A percentile compares a stretch with the other conserved stretches of the same genome.
Conservation (phyloP, 1,284 basidiomycete genomes). For the Trichosporon sp. region DNA sequence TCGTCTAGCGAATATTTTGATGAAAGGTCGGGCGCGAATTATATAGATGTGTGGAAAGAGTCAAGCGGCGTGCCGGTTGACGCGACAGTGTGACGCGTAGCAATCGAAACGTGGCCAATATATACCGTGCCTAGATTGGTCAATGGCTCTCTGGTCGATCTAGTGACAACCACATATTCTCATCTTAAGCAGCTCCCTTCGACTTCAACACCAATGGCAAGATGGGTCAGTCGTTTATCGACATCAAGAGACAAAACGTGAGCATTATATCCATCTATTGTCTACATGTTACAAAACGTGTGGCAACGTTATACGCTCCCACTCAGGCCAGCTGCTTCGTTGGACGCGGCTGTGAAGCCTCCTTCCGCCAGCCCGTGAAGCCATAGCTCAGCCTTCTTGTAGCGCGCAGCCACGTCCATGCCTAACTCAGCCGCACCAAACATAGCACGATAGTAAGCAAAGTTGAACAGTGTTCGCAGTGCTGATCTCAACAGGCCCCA, state of each 20-base stretch:
- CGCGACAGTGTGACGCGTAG: neutral
- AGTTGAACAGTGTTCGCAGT: conserved; percentile 21
- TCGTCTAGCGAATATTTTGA: neutral
- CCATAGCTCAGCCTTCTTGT: conserved; percentile 64
- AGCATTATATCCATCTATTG: neutral
- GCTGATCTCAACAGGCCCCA: conserved; percentile 20
- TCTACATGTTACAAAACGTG: neutral
- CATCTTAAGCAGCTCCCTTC: too few relatives aligned
- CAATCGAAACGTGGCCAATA: neutral
- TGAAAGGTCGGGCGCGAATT: neutral
- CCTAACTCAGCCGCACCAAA: conserved; percentile 40
- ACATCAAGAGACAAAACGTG: too few relatives aligned
- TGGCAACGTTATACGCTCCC: neutral
- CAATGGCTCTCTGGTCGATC: too few relatives aligned
- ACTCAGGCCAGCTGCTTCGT: conserved; percentile 39
- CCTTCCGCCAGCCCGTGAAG: conserved; percentile 45
- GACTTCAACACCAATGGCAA: too few relatives aligned
- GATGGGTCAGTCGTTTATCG: too few relatives aligned
- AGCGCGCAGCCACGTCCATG: conserved; percentile 65
- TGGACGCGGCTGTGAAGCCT: conserved; percentile 35
- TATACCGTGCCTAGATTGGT: neutral
- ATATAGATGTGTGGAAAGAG: too few relatives aligned
- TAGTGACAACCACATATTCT: too few relatives aligned
- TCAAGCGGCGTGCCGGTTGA: too few relatives aligned
- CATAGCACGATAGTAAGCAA: conserved; percentile 35